Conservation (phyloP, 1,284 basidiomycete genomes). For the Ganoderma sp. region DNA sequence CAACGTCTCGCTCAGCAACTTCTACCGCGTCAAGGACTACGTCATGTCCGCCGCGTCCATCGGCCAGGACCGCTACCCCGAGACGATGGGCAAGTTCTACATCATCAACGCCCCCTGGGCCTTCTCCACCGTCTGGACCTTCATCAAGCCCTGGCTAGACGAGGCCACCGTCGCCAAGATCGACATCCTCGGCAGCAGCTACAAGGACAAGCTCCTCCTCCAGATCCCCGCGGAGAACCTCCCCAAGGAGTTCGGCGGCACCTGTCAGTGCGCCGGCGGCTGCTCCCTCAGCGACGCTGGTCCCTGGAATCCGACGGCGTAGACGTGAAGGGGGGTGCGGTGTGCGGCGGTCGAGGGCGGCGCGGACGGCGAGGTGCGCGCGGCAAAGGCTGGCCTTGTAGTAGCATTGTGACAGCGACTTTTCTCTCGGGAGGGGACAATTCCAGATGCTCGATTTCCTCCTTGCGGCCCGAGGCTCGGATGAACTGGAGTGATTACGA, state of each 20-base stretch:
- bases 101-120: constrained; percentile 95
- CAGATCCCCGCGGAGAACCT: constrained; percentile 88
- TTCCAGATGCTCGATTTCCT: constrained; percentile 13
- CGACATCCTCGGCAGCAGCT: constrained; percentile 74
- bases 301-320: constrained; percentile 76
- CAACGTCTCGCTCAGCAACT: constrained; percentile 82
- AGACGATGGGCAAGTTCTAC: constrained; percentile 96
- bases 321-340: constrained; percentile 2
- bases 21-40: constrained; percentile 94
- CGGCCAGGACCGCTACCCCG: constrained; percentile 92
- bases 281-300: constrained; percentile 92
- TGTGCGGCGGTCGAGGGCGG: constrained; percentile 2
- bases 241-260: constrained; percentile 86
- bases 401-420: constrained; percentile 9
- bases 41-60: constrained; percentile 81
- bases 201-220: constrained; percentile 71
- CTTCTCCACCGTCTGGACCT: constrained; percentile 87
- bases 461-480: not conserved
- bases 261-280: constrained; percentile 78
- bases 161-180: constrained; percentile 95
- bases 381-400: constrained; percentile 8
- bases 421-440: constrained; percentile 10
- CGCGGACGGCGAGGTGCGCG: not conserved
- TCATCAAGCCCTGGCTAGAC: constrained; percentile 95
- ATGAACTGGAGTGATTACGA: not conserved